These are phyloP conservation scores for Casuarina equisetifolia DNA, from an alignment of 306 rosid genomes.

Conservation along the genomic window DNA sequence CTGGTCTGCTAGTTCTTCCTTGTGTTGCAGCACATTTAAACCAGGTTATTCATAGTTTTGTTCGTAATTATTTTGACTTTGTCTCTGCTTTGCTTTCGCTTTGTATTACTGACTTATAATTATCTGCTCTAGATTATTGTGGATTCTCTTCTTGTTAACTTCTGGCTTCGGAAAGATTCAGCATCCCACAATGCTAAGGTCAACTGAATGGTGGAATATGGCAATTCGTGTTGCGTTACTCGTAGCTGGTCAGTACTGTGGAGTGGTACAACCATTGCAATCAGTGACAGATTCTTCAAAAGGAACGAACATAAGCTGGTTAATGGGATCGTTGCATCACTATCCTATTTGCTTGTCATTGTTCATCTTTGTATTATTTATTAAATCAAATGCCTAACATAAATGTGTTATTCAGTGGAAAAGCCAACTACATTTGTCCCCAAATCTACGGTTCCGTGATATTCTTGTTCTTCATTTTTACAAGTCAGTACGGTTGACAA, in stretches of 20 bases:
- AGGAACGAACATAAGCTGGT: neutral
- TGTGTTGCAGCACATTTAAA: slow-evolving; percentile 90
- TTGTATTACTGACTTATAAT: slow-evolving; percentile 31
- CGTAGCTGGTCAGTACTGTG: slow-evolving; percentile 15
- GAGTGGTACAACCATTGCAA: slow-evolving; percentile 10
- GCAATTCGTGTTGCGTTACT: neutral
- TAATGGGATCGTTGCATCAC: neutral
- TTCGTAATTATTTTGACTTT: neutral
- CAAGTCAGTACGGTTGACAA: too few species aligned
- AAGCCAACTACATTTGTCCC: neutral
- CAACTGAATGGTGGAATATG: slow-evolving; percentile 27
- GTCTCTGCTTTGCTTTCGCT: neutral
- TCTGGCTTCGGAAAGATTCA: slow-evolving; percentile 48
- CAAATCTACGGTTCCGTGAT: neutral
- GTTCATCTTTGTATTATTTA: neutral
- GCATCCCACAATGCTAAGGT: slow-evolving; percentile 37
- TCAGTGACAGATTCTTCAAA: neutral
- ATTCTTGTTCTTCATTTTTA: neutral
- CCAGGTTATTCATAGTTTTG: slow-evolving; percentile 53
- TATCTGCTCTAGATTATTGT: slow-evolving; percentile 50
- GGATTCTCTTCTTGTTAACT: slow-evolving; percentile 66
- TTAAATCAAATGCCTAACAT: neutral
- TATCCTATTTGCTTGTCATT: neutral
- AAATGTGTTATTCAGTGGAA: neutral
- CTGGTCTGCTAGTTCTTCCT: slow-evolving; percentile 91